These are phyloP conservation scores for Pulveroboletus ravenelii DNA, from an alignment of 768 basidiomycete genomes.

Conservation along the genomic window DNA sequence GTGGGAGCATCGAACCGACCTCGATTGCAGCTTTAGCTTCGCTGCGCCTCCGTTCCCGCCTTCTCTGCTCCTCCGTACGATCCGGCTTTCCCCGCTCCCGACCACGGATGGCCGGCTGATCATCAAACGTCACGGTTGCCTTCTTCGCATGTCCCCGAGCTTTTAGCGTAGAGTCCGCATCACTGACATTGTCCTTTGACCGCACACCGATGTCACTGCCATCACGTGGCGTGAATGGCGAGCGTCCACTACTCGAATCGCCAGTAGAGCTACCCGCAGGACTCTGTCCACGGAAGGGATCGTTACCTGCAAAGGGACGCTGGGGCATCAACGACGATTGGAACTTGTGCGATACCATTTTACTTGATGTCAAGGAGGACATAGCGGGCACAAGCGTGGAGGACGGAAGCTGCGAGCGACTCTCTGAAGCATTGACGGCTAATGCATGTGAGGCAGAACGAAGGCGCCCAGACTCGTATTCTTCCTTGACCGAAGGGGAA, in stretches of 20 bases:
- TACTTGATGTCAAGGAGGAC: slow-evolving; percentile 7
- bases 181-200: slow-evolving; percentile 18
- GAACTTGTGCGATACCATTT: slow-evolving; percentile 26
- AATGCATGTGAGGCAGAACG: slow-evolving; percentile 9
- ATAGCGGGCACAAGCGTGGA: slow-evolving; percentile 5
- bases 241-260: slow-evolving; percentile 73
- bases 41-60: slow-evolving; percentile 68
- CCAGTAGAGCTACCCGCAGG: slow-evolving; percentile 78
- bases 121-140: slow-evolving; percentile 68
- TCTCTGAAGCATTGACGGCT: slow-evolving; percentile 5
- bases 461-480: slow-evolving; percentile 11
- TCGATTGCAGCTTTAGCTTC: slow-evolving; percentile 88
- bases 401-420: slow-evolving; percentile 12
- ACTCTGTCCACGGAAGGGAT: slow-evolving; percentile 47
- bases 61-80: slow-evolving; percentile 45
- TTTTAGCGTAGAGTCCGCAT: slow-evolving; percentile 27
- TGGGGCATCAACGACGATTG: slow-evolving; percentile 29
- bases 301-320: slow-evolving; percentile 53
- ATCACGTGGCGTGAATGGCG: slow-evolving; percentile 73
- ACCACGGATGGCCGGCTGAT: slow-evolving; percentile 34
- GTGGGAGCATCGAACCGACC: slow-evolving; percentile 38
- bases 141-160: slow-evolving; percentile 43
- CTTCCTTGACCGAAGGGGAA: slow-evolving; percentile 29
- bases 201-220: slow-evolving; percentile 55
- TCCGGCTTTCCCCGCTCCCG: slow-evolving; percentile 29